These are phyloP conservation scores for Apiospora aurea DNA, from an alignment of 2,329 filamentous ascomycete genomes.

Conservation along the genomic window DNA sequence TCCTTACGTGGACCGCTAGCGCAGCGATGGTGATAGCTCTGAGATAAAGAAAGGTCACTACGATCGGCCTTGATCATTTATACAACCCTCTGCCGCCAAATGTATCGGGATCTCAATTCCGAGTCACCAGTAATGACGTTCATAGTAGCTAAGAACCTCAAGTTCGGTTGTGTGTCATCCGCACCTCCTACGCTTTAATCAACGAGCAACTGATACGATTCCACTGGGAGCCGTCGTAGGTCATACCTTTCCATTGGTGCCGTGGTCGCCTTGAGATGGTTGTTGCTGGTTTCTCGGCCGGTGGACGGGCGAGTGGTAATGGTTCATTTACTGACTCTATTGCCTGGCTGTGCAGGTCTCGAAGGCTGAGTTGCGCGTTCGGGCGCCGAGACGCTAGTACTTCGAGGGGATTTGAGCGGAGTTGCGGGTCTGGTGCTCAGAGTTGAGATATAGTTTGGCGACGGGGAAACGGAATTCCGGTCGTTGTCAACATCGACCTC, in stretches of 20 bases:
- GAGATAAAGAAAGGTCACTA: no score
- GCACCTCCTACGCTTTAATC: background rate
- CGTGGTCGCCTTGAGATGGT: background rate
- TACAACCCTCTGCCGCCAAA: no score
- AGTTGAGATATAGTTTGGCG: background rate
- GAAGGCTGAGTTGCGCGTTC: background rate
- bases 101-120: no score
- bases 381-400: background rate
- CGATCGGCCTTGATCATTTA: no score
- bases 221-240: background rate
- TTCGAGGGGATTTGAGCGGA: background rate
- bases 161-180: background rate
- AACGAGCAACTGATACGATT: background rate
- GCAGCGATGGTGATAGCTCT: no score
- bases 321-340: background rate
- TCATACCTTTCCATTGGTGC: background rate
- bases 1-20: no score
- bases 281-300: constrained; percentile 6
- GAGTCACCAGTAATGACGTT: no score
- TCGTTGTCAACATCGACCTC: background rate
- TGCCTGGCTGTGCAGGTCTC: background rate
- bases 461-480: background rate
- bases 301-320: background rate
- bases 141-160: no score
- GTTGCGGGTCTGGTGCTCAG: background rate